A percentile compares a stretch with the other conserved stretches of the same genome.
phyloP scores from a whole-genome alignment of 306 rosid genomes.

The Cicer yamashitae region DNA sequence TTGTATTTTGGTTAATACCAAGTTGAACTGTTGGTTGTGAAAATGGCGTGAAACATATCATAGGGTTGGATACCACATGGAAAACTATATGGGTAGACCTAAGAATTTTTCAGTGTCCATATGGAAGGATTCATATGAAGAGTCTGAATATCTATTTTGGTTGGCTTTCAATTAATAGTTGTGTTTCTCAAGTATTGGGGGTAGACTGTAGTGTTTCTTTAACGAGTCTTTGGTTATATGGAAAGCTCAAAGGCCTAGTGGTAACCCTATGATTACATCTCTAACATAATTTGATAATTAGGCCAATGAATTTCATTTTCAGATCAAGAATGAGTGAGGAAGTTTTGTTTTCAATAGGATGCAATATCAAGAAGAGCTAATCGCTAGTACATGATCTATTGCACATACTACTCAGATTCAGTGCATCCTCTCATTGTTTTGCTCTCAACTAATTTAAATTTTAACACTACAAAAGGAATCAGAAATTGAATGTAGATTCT shows the following conservation, averaged over 20 bases:
- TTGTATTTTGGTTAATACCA: constrained; percentile 10
- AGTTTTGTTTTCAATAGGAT: constrained; percentile 25
- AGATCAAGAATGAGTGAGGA: constrained; percentile 21
- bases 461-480: constrained; percentile 12
- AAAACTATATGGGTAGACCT: constrained; percentile 14
- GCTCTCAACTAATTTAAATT: constrained; percentile 17
- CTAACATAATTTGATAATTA: constrained; percentile 9
- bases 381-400: constrained; percentile 29
- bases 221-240: neutral
- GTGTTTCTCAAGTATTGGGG: constrained; percentile 19
- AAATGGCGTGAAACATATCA: constrained; percentile 16
- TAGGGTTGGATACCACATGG: constrained; percentile 13
- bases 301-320: constrained; percentile 25
- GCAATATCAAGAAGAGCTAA: constrained; percentile 38
- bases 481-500: constrained; percentile 27
- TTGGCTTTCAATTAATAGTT: neutral
- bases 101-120: constrained; percentile 1
- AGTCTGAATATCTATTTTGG: constrained; percentile 31
- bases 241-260: constrained; percentile 33
- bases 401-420: constrained; percentile 16
- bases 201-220: constrained; percentile 7
- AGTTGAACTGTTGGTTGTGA: constrained; percentile 25
- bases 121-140: neutral
- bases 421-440: constrained; percentile 21
- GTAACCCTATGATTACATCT: constrained; percentile 29